Evolutionary conservation across 768 basidiomycete genomes (phyloP), one percentile per base, ranked within the genome.

Genomic region (Clavulina sp.): DNA sequence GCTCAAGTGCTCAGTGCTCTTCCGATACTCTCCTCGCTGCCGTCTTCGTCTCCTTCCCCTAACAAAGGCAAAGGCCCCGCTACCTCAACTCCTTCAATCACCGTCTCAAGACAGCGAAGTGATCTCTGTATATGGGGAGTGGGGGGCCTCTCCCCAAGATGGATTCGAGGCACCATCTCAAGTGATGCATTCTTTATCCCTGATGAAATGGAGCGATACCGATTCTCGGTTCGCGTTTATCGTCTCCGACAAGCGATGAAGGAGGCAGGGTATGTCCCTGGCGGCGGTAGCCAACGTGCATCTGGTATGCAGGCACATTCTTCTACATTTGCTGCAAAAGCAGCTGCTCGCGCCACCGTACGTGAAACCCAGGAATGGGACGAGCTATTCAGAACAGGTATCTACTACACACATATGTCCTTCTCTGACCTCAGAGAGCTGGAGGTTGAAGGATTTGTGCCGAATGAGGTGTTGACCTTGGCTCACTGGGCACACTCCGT

Each of bases 351-450:
- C n/a, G n/a, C n/a, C n/a, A 65, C 76, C 54, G 41, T 38, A 53
- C 38, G 56, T 33, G 68, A 71, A 4, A 71, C 70, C 0, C 85
- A 89, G 60, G 88, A 93, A 61, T 85, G 83, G 75, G 68, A 66
- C 18, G 70, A 64, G 43, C 70, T 92, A 60, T 93, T 96, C 60
- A 65, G 71, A 38, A 66, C 75, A 24, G 83, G 83, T 6, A 85
- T 93, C 4, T 81, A 88, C 63, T 93, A 92, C 62, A 67, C 73
- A 3, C 86, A 91, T 60, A 84, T 93, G 83, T 66, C 74, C 9
- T 76, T 84, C 60, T 87, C 91, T 24, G 84, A 91, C 61, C 69
- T 93, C 29, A 75, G 84, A 36, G 60, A 65, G 19, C 78, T 92
- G 40, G 81, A 84, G 9, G 70, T 71, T 50, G 85, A 93, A 59